Evolutionary conservation across 2,329 filamentous ascomycete genomes (phyloP).

Genomic region (Hysterium pulicare): DNA sequence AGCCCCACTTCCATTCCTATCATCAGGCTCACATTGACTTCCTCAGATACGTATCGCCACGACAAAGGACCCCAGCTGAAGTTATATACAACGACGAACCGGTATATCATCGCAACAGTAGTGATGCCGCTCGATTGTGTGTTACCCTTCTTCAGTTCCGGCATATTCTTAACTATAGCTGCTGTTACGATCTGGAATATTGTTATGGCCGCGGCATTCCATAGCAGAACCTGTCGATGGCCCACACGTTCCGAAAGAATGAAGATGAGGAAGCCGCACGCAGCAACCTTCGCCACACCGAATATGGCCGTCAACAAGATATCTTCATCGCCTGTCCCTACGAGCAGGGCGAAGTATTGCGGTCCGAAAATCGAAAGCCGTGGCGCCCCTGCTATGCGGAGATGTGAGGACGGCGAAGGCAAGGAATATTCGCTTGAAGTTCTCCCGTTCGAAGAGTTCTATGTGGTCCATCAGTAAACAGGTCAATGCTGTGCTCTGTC

Average conservation of each 20-base stretch:
- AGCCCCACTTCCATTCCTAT: background rate
- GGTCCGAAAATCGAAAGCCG: slow-evolving; percentile 55
- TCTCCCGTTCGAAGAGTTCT: slow-evolving; percentile 25
- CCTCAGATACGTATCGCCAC: slow-evolving; percentile 52
- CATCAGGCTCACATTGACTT: slow-evolving; percentile 9
- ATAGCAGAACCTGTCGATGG: slow-evolving; percentile 35
- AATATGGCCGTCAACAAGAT: slow-evolving; percentile 54
- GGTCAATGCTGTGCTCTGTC: too few species aligned
- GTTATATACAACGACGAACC: slow-evolving; percentile 54
- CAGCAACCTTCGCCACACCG: slow-evolving; percentile 54
- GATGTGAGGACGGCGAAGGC: slow-evolving; percentile 48
- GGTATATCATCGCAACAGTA: slow-evolving; percentile 54
- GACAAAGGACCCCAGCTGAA: slow-evolving; percentile 53
- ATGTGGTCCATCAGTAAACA: background rate
- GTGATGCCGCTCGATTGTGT: slow-evolving; percentile 43
- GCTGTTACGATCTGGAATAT: slow-evolving; percentile 32
- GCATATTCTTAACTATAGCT: slow-evolving; percentile 42
- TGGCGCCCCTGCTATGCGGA: slow-evolving; percentile 54
- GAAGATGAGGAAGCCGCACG: slow-evolving; percentile 49
- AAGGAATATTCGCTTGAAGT: slow-evolving; percentile 26
- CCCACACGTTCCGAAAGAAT: slow-evolving; percentile 51
- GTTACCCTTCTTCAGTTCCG: slow-evolving; percentile 30
- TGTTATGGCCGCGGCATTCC: slow-evolving; percentile 32
- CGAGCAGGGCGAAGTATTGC: slow-evolving; percentile 52
- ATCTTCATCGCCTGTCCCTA: slow-evolving; percentile 41